These are phyloP conservation scores for Prunus mume DNA, from an alignment of 306 rosid genomes.

Conservation along the genomic window DNA sequence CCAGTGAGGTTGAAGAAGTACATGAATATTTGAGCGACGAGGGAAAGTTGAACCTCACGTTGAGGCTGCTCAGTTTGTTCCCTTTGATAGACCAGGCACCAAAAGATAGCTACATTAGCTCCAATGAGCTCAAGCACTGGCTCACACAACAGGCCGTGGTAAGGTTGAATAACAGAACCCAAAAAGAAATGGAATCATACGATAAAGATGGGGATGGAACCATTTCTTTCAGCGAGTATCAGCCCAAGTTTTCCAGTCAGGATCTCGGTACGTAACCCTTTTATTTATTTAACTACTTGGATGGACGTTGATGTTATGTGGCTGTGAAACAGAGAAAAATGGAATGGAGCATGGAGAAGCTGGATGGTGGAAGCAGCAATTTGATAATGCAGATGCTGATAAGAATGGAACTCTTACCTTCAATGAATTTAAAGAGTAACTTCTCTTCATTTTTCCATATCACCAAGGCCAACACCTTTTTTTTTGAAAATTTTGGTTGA, in stretches of 20 bases:
- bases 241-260: slow-evolving; percentile 52
- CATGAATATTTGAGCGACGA: slow-evolving; percentile 28
- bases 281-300: neutral
- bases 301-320: too few relatives aligned
- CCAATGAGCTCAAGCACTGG: slow-evolving; percentile 55
- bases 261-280: slow-evolving; percentile 42
- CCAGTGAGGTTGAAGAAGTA: slow-evolving; percentile 24
- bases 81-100: slow-evolving; percentile 65
- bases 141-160: slow-evolving; percentile 40
- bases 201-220: slow-evolving; percentile 52
- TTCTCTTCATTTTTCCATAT: slow-evolving; percentile 1
- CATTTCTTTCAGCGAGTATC: slow-evolving; percentile 59
- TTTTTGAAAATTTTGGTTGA: neutral
- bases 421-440: slow-evolving; percentile 64
- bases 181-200: slow-evolving; percentile 34
- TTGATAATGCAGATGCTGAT: slow-evolving; percentile 58
- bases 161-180: slow-evolving; percentile 42
- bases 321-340: slow-evolving; percentile 44
- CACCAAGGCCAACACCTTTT: neutral
- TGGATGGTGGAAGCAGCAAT: slow-evolving; percentile 79
- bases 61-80: slow-evolving; percentile 57
- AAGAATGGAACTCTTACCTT: slow-evolving; percentile 50
- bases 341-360: slow-evolving; percentile 63
- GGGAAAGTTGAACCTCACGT: slow-evolving; percentile 56
- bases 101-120: slow-evolving; percentile 42